Conservation (phyloP, 805 yeast species). For the Wickerhamiella parazyma region DNA sequence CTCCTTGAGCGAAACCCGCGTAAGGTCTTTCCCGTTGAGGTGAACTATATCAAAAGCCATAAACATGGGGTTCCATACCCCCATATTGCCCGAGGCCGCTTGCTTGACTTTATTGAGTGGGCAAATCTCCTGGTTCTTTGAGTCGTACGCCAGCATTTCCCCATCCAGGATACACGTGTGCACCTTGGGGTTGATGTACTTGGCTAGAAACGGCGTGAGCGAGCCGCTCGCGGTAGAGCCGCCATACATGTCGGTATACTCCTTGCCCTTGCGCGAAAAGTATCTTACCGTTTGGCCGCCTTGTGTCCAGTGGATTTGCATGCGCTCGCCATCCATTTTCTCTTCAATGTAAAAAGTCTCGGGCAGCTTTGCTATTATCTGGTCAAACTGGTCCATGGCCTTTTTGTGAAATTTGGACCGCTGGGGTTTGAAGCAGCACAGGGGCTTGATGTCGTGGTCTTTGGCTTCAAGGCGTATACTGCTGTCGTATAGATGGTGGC, state of each 20-base stretch:
- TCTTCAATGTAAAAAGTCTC: conserved; percentile 65
- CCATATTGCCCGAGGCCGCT: conserved; percentile 38
- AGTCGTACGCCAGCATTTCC: conserved; percentile 85
- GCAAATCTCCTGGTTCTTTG: conserved; percentile 34
- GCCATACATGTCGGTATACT: conserved; percentile 63
- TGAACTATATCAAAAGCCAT: conserved; percentile 61
- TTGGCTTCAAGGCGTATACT: conserved; percentile 29
- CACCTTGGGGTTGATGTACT: conserved; percentile 24
- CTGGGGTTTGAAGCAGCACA: conserved; percentile 63
- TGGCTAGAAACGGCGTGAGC: conserved; percentile 37
- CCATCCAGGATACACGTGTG: conserved; percentile 56
- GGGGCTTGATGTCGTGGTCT: conserved; percentile 32
- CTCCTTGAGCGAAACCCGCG: conserved; percentile 37
- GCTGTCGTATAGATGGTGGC: conserved; percentile 44
- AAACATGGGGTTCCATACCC: conserved; percentile 22
- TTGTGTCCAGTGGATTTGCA: conserved; percentile 55
- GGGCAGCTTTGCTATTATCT: conserved; percentile 27
- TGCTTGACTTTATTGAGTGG: conserved; percentile 75
- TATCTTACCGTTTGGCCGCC: conserved; percentile 34
- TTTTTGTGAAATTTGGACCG: conserved; percentile 44
- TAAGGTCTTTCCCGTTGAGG: conserved; percentile 52
- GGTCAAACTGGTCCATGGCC: conserved; percentile 38
- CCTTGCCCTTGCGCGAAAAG: conserved; percentile 56
- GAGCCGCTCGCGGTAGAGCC: conserved; percentile 32
- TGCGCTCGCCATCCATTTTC: conserved; percentile 87